Base-by-base conservation (phyloP, 768 basidiomycete species). In the Cystobasidium onofrii region DNA sequence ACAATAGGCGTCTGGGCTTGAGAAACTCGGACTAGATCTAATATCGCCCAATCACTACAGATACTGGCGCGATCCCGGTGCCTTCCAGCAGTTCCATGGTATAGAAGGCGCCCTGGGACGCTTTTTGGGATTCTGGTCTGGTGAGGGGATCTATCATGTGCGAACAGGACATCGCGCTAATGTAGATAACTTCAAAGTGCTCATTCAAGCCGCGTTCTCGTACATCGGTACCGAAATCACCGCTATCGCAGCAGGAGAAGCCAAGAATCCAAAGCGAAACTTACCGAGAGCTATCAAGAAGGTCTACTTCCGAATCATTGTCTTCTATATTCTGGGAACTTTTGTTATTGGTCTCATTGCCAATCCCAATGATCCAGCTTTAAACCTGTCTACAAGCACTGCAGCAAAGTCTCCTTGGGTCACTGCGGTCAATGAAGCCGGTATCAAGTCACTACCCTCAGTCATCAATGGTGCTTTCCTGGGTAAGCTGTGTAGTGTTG, bases 161-260 rank as follows among this genome's bases (percentile, higher is more conserved):
- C 27, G 7, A 50, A 18, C 1, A 15, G 9, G 2, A 4, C 41
- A 2, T 6, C 72, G 20, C 18, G 15, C 67, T 73, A 23, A 29
- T 33, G 6, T 9, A 20, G 33, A 1, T 43, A 6, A 9, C 27
- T 43, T 18, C 3, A 34, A 12, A 60, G 66, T 69, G 2, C 46
- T 69, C 63, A 86, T 88, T 7, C 89, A 93, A 76, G 94, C 94
- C 1, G 92, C 91, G 20, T 97, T 95, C 84, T 92, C 91, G 13
- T 94, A 85, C 81, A 92, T 93, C 74, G 94, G 86, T 81, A 83
- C 78, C 60, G 80, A 84, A 76, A 81, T 83, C 75, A 80, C 83
- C 46, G 83, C 82, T 27, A 80, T 80, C 76, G 81, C 81, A 36
- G 82, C 83, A 73, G 83, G 82, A 12, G 83, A 84, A 72, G 82